These are phyloP conservation scores for Colletotrichum musicola DNA, from an alignment of 2,329 filamentous ascomycete species.

Conservation along the genomic window DNA sequence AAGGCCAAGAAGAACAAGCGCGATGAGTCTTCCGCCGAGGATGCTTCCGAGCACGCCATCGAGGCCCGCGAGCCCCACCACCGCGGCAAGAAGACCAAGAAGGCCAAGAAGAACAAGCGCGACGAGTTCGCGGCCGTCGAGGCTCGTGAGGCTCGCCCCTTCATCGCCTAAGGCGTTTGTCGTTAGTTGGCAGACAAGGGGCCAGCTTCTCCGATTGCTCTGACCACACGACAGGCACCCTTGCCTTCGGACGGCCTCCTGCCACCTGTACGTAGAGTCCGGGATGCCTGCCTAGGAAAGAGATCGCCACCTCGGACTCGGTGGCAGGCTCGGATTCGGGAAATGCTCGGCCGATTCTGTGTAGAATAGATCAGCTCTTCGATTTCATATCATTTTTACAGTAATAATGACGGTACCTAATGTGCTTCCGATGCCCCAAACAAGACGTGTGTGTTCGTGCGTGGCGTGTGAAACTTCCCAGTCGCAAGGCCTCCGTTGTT, in stretches of 20 bases:
- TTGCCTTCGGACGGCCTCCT: conserved; percentile 19
- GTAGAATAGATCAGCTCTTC: conserved; percentile 34
- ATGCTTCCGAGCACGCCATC: conserved; percentile 1
- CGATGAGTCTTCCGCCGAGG: neutral
- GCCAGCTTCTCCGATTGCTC: conserved; percentile 16
- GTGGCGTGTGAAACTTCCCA: conserved; percentile 4
- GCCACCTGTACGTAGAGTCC: conserved; percentile 15
- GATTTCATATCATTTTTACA: conserved; percentile 21
- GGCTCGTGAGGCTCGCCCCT: conserved; percentile 21
- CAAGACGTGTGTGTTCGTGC: neutral
- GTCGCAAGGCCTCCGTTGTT: conserved; percentile 22
- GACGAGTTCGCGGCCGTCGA: neutral
- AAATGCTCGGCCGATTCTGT: conserved; percentile 5
- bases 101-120: conserved; percentile 19
- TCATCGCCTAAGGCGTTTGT: conserved; percentile 26
- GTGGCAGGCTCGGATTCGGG: conserved; percentile 15
- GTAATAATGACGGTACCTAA: conserved; percentile 33
- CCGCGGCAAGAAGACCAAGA: conserved; percentile 35
- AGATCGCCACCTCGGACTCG: conserved; percentile 22
- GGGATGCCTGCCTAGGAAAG: conserved; percentile 10
- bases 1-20: conserved; percentile 24
- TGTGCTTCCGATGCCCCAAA: conserved; percentile 19
- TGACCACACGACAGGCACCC: conserved; percentile 3
- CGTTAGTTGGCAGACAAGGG: conserved; percentile 17
- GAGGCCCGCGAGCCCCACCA: conserved; percentile 41